Evolutionary conservation across 805 yeast genomes (phyloP).

Genomic region (Sugiyamaella smithiae): DNA sequence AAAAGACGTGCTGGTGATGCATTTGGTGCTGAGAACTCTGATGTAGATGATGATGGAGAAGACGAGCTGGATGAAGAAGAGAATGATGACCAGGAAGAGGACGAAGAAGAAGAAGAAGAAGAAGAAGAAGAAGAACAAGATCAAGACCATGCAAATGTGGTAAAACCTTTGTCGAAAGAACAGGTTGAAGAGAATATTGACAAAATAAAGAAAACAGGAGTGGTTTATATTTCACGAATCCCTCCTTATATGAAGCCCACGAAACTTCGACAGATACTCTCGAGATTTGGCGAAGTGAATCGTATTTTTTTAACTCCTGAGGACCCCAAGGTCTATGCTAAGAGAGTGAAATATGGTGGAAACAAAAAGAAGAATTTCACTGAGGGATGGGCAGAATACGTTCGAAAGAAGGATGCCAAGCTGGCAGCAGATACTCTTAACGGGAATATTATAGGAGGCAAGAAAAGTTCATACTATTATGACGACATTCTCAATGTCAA

Average conservation of each 20-base stretch:
- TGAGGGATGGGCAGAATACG: conserved; percentile 97
- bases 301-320: conserved; percentile 87
- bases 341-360: conserved; percentile 82
- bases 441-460: conserved; percentile 89
- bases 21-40: conserved; percentile 11
- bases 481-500: conserved; percentile 92
- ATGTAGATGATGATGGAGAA: conserved; percentile 7
- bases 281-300: conserved; percentile 84
- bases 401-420: conserved; percentile 81
- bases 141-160: conserved; percentile 1
- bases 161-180: conserved; percentile 32
- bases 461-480: conserved; percentile 83
- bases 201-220: conserved; percentile 74
- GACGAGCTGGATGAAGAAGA: conserved; percentile 20
- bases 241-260: conserved; percentile 98
- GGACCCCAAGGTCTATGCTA: conserved; percentile 57
- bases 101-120: conserved; percentile 8
- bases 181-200: conserved; percentile 37
- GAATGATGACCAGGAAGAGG: conserved; percentile 18
- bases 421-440: conserved; percentile 81
- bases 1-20: conserved; percentile 13
- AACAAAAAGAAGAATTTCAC: conserved; percentile 82
- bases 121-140: conserved; percentile 2
- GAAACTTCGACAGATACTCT: conserved; percentile 75
- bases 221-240: conserved; percentile 82